Conservation (phyloP, 306 rosid species). For the Delonix regia region DNA sequence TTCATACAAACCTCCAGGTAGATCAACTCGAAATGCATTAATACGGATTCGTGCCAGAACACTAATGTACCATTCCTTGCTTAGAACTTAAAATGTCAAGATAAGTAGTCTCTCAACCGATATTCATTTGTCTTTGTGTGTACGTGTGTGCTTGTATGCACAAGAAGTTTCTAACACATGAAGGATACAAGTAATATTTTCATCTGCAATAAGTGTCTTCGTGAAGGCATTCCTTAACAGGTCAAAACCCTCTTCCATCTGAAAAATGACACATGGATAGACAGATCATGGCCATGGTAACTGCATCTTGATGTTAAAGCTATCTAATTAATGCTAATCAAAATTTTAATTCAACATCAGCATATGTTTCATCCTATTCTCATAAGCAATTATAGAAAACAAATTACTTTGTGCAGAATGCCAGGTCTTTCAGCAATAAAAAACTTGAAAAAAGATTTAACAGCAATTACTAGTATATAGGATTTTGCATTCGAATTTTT, state of each 20-base stretch:
- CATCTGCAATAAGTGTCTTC: conserved; percentile 51
- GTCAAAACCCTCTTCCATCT: conserved; percentile 79
- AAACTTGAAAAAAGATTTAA: conserved; percentile 1
- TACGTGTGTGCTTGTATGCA: conserved; percentile 31
- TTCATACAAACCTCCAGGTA: conserved; percentile 64
- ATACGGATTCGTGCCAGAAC: conserved; percentile 81
- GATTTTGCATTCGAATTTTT: neutral
- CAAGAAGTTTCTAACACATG: conserved; percentile 29
- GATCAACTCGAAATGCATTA: conserved; percentile 83
- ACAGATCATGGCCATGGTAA: conserved; percentile 23
- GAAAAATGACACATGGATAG: conserved; percentile 42
- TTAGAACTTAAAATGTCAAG: conserved; percentile 74
- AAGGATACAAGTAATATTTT: conserved; percentile 82
- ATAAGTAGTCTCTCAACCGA: conserved; percentile 33
- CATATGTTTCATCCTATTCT: conserved; percentile 19
- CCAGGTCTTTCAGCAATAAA: neutral
- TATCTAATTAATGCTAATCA: conserved; percentile 17
- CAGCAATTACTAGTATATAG: neutral
- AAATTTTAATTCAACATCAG: conserved; percentile 20
- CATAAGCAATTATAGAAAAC: conserved; percentile 11
- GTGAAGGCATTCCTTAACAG: conserved; percentile 66
- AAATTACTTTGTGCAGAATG: conserved; percentile 4
- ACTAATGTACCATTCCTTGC: conserved; percentile 76
- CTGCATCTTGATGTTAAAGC: conserved; percentile 23
- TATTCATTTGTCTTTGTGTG: conserved; percentile 6